Base-by-base conservation (phyloP, 371 early-diverging fungal species). In the Mucor lusitanicus region DNA sequence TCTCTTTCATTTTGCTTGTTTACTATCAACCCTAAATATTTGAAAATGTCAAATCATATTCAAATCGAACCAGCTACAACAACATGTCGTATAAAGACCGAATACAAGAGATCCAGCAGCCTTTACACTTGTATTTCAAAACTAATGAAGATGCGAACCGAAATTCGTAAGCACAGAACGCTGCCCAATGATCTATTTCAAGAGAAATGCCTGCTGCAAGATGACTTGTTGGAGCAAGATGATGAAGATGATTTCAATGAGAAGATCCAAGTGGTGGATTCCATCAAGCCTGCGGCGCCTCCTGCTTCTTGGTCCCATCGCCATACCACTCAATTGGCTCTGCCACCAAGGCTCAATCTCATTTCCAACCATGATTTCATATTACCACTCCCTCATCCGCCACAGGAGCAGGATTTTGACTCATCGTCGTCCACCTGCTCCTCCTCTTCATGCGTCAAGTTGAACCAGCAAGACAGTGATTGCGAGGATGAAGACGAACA, bases 111-210 rank as follows among this genome's bases (percentile, higher is more conserved):
- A 64, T 55, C 57, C 42, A 59, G 62, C 23, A 59, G 59, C 23
- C 8, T 71, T 5, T 71, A 71, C 54, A 33, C 58, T 12, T 67
- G 64, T 46, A 67, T 71, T 39, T 44, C 53, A 6, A 62, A 63
- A 42, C 23, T 71, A 8, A 71, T 71, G 15, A 64, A 63, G 35
- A 33, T 50, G 12, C 46, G 54, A 39, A 44, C 64, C 11, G 64
- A 63, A 23, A 42, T 55, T 28, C 64, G 63, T 48, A 71, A 59
- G 9, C 63, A 63, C 53, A 50, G 46, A 46, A 64, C 44, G 25
- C 7, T 57, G 39, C 62, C 60, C 21, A 46, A 48, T 40, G 48
- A 63, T 39, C 25, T 35, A 25, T 28, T 42, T 28, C 55, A 39
- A 15, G 39, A 48, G 50, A 59, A 33, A 46, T 33, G 11, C 28